Evolutionary conservation across 805 yeast genomes (phyloP), one percentile per base, ranked within the genome.

Genomic region (Metschnikowia kofuensis): DNA sequence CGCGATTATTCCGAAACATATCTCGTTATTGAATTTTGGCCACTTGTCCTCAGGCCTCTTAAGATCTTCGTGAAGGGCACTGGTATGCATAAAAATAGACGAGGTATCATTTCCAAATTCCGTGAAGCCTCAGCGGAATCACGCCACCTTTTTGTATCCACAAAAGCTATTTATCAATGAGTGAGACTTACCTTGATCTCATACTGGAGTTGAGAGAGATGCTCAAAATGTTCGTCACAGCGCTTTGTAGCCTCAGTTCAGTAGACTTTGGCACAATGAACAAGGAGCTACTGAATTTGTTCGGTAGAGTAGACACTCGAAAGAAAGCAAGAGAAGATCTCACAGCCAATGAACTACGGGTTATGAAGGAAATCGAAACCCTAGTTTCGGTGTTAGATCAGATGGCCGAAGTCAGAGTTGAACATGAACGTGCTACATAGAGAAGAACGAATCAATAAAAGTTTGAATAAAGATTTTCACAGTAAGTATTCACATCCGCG

Each of bases 211-310:
- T 39, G 27, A 39, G 35, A 39, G 42, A 39, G 14, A 29, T 15
- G 34, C 42, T 39, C 14, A 29, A 29, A 29, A 39, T 39, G 42
- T 39, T 39, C n/a, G 35, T 39, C 2, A 39, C 42, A 29, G 42
- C 42, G 6, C 42, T 39, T 29, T 39, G 42, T n/a, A 39, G 42
- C 42, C 35, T 39, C 29, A 39, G 42, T 14, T 29, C 42, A 10
- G 27, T 39, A 11, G 42, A 39, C 14, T 39, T n/a, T 21, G 15
- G 15, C 26, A 16, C 42, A 7, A 39, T 39, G 42, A 31, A 39
- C 16, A n/a, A 35, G 15, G 42, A 39, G 15, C 35, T 39, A 8
- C 11, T 7, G 35, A 8, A 6, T 14, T 39, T 39, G 14, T 39
- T 39, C 27, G 35, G 27, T 2, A 35, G 14, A 31, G 35, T 39